These are phyloP conservation scores for Melampsora abietis-canadensis DNA, from an alignment of 1,284 basidiomycete genomes.

Conservation along the genomic window DNA sequence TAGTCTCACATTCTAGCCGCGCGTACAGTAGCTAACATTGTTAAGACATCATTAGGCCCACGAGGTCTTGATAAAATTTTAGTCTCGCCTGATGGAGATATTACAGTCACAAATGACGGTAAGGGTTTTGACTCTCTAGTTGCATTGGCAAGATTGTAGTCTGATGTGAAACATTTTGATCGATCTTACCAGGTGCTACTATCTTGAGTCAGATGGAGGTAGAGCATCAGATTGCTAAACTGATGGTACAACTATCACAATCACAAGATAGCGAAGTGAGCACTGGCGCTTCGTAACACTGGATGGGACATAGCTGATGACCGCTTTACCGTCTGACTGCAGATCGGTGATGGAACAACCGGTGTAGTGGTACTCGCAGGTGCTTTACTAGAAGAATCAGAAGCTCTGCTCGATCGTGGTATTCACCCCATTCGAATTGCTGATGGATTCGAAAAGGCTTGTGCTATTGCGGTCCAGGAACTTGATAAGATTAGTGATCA, in stretches of 20 bases:
- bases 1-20: constrained; percentile 93
- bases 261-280: constrained; percentile 86
- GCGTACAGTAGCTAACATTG: constrained; percentile 85
- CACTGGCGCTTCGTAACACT: not conserved
- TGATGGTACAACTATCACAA: constrained; percentile 92
- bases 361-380: constrained; percentile 99
- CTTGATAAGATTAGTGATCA: constrained; percentile 89
- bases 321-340: not conserved
- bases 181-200: constrained; percentile 43
- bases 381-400: constrained; percentile 81
- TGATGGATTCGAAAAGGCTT: constrained; percentile 94
- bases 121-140: not conserved
- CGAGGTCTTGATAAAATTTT: constrained; percentile 98
- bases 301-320: not conserved
- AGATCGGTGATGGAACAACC: constrained; percentile 95
- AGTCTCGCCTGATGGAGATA: constrained; percentile 96
- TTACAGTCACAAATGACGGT: constrained; percentile 98
- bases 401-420: constrained; percentile 85
- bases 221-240: constrained; percentile 96
- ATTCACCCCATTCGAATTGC: constrained; percentile 98
- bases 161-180: constrained; percentile 50
- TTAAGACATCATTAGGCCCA: constrained; percentile 90
- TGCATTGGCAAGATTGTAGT: constrained; percentile 66
- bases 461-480: constrained; percentile 79
- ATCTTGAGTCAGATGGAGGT: constrained; percentile 62